A percentile compares a stretch with the other conserved stretches of the same genome.
Conservation (phyloP, 2,329 filamentous ascomycete species). For the Penicillium vulpinum region DNA sequence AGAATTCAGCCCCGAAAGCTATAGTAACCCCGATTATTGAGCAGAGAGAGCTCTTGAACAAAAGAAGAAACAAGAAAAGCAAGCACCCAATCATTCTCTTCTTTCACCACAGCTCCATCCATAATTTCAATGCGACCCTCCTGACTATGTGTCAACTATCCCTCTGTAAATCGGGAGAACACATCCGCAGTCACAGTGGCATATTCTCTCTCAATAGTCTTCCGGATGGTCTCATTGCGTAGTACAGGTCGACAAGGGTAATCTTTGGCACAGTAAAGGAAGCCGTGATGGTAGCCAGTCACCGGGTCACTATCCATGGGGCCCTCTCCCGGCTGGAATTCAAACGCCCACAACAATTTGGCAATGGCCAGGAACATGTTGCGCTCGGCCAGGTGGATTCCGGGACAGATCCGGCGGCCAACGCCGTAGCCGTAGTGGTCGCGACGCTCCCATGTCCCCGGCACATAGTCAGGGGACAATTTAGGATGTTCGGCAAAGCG, state of each 20-base stretch:
- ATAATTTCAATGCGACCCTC: too few species aligned
- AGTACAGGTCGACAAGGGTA: neutral
- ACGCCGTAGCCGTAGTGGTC: slow-evolving; percentile 1
- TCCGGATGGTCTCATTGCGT: neutral
- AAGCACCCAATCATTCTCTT: too few species aligned
- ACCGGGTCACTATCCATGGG: neutral
- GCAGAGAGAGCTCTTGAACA: neutral
- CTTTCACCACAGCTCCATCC: neutral
- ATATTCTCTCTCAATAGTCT: neutral
- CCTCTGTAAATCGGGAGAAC: neutral
- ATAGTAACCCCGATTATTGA: neutral
- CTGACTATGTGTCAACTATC: neutral
- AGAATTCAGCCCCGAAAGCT: neutral
- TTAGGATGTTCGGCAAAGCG: neutral
- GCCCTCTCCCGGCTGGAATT: neutral
- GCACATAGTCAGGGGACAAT: neutral
- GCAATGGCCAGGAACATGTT: neutral
- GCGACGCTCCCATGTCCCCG: neutral
- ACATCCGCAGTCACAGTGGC: neutral
- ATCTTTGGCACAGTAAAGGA: neutral
- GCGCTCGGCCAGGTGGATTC: slow-evolving; percentile 2
- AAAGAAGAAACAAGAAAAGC: neutral
- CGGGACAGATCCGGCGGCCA: slow-evolving; percentile 1
- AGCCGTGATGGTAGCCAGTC: neutral
- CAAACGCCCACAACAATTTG: neutral